Conservation (phyloP, 805 yeast species). For the Grigorovia jiainica region DNA sequence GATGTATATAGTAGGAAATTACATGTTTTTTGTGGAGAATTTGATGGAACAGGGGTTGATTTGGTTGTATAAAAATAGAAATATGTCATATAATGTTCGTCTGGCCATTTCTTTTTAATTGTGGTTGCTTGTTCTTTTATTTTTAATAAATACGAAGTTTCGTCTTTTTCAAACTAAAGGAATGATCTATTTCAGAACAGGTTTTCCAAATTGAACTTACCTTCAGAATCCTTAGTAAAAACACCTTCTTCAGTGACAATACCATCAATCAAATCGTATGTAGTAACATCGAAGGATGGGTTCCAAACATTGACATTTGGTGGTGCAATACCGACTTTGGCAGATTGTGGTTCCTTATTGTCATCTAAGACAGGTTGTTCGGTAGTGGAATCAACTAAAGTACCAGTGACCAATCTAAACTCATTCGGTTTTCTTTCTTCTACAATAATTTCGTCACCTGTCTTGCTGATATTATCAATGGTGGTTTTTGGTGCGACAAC, state of each 20-base stretch:
- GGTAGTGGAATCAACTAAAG: constrained; percentile 31
- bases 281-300: constrained; percentile 93
- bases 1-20: no score
- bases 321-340: constrained; percentile 73
- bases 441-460: constrained; percentile 70
- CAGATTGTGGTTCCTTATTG: constrained; percentile 26
- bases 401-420: constrained; percentile 68
- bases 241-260: constrained; percentile 77
- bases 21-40: no score
- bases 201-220: constrained; percentile 38
- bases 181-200: constrained; percentile 10
- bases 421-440: constrained; percentile 84
- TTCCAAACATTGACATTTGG: constrained; percentile 85
- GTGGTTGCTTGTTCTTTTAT: no score
- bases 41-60: no score
- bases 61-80: no score
- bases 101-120: no score
- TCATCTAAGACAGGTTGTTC: constrained; percentile 19
- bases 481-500: constrained; percentile 96
- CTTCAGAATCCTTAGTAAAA: constrained; percentile 39
- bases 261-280: constrained; percentile 70
- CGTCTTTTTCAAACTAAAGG: background rate
- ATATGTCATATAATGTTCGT: no score
- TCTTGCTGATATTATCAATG: constrained; percentile 54
- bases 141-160: background rate